These are phyloP conservation scores for Taphrina wiesneri DNA, from an alignment of 1,139 yeast species.

Conservation along the genomic window DNA sequence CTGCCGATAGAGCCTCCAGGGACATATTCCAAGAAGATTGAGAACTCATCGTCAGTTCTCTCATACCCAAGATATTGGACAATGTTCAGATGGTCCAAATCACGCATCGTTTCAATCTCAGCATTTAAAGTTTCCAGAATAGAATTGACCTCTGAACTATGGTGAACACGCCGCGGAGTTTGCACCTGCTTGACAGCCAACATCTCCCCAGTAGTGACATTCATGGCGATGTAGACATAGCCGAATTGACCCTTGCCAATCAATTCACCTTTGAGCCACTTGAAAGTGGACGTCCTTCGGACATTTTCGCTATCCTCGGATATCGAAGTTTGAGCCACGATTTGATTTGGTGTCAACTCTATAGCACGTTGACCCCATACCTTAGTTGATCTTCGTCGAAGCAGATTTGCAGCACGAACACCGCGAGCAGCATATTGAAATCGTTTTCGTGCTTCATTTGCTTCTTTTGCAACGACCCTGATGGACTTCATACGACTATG, in stretches of 20 bases:
- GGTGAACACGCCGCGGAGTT: constrained; percentile 56
- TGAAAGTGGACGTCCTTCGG: constrained; percentile 51
- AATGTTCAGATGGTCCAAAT: constrained; percentile 87
- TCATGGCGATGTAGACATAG: constrained; percentile 86
- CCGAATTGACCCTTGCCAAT: constrained; percentile 98
- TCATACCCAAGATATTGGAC: constrained; percentile 69
- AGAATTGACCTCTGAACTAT: constrained; percentile 69
- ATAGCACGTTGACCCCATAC: constrained; percentile 96
- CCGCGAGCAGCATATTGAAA: constrained; percentile 44
- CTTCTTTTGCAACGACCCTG: constrained; percentile 89
- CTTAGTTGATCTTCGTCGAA: constrained; percentile 68
- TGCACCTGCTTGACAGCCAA: constrained; percentile 96
- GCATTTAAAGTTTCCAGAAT: constrained; percentile 54
- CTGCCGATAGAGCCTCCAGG: constrained; percentile 97
- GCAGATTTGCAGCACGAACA: constrained; percentile 37
- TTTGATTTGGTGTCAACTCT: constrained; percentile 77
- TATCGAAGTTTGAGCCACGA: neutral
- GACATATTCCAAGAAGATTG: constrained; percentile 69
- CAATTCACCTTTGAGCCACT: constrained; percentile 97
- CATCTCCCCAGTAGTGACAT: constrained; percentile 97
- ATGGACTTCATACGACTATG: constrained; percentile 67
- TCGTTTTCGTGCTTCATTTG: constrained; percentile 60
- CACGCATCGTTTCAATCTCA: constrained; percentile 93
- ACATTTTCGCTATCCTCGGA: constrained; percentile 1
- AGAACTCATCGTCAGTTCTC: constrained; percentile 33